These are phyloP conservation scores for Escallonia herrerae DNA, from an alignment of 129 eudicot species.

Conservation along the genomic window DNA sequence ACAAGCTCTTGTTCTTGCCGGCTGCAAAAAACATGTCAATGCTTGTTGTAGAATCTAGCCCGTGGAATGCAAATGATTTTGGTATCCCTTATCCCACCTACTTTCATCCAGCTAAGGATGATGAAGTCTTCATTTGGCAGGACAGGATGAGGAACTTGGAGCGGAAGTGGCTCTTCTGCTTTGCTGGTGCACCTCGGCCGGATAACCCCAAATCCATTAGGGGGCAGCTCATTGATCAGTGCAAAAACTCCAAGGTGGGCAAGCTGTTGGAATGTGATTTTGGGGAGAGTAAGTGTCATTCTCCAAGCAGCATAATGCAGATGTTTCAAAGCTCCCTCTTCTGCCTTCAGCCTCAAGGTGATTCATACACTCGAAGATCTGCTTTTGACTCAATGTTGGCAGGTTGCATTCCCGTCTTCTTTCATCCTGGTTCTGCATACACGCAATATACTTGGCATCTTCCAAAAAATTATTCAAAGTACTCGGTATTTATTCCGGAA, in stretches of 20 bases:
- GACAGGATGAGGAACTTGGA: slow-evolving; percentile 64
- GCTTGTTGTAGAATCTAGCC: slow-evolving; percentile 88
- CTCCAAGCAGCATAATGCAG: slow-evolving; percentile 73
- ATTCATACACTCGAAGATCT: slow-evolving; percentile 79
- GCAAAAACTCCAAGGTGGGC: slow-evolving; percentile 48
- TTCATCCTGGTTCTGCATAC: slow-evolving; percentile 84
- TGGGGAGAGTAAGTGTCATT: slow-evolving; percentile 75
- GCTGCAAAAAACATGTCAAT: slow-evolving; percentile 86
- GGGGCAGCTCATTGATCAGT: slow-evolving; percentile 63
- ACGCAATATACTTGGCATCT: slow-evolving; percentile 92
- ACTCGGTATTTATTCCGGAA: slow-evolving; percentile 82
- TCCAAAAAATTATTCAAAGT: slow-evolving; percentile 50
- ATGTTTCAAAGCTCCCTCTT: slow-evolving; percentile 87
- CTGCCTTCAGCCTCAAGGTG: slow-evolving; percentile 93
- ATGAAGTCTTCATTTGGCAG: slow-evolving; percentile 65
- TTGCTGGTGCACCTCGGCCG: slow-evolving; percentile 92
- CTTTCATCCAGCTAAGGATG: slow-evolving; percentile 84
- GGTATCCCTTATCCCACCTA: slow-evolving; percentile 89
- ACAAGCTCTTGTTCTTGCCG: slow-evolving; percentile 72
- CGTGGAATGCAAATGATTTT: slow-evolving; percentile 74
- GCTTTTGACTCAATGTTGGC: slow-evolving; percentile 92
- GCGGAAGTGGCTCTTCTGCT: slow-evolving; percentile 65
- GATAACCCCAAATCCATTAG: slow-evolving; percentile 61
- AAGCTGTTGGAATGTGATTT: slow-evolving; percentile 65
- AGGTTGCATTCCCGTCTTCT: slow-evolving; percentile 93